A percentile compares a stretch with the other conserved stretches of the same genome.
phyloP scores from a whole-genome alignment of 116 monocot genomes.

The Iris pallida region DNA sequence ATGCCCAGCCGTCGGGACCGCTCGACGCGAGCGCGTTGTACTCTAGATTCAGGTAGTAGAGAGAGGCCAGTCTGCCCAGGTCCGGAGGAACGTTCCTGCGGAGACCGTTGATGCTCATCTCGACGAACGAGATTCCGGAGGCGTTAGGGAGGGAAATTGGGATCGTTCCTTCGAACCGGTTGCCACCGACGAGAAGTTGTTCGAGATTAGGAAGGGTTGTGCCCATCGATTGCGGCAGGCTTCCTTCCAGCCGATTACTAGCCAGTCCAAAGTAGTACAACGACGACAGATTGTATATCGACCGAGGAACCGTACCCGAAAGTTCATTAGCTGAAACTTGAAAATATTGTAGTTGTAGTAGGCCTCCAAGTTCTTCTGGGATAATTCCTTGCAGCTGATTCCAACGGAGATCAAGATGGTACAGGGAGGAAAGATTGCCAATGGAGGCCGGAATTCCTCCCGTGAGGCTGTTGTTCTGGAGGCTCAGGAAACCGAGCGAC shows the following conservation, averaged over 20 bases:
- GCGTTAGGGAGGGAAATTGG: slow-evolving; percentile 11
- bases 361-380: slow-evolving; percentile 11
- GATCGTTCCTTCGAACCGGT: slow-evolving; percentile 18
- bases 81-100: slow-evolving; percentile 7
- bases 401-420: not conserved
- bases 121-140: not conserved
- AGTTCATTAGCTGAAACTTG: slow-evolving; percentile 5
- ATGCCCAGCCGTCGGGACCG: not conserved
- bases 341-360: not conserved
- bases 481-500: not conserved
- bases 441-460: slow-evolving; percentile 7
- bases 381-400: slow-evolving; percentile 10
- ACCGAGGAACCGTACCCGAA: slow-evolving; percentile 15
- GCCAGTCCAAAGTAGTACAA: not conserved
- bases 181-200: not conserved
- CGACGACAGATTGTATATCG: slow-evolving; percentile 20
- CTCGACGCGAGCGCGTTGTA: slow-evolving; percentile 1
- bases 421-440: slow-evolving; percentile 13
- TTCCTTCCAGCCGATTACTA: slow-evolving; percentile 12
- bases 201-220: slow-evolving; percentile 14
- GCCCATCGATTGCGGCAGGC: slow-evolving; percentile 4
- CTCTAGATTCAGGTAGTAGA: not conserved
- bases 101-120: slow-evolving; percentile 11
- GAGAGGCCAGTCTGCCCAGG: slow-evolving; percentile 3
- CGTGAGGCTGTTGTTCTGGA: not conserved